These are phyloP conservation scores for Fusarium newnesense DNA, from an alignment of 2,329 filamentous ascomycete species.

Conservation along the genomic window DNA sequence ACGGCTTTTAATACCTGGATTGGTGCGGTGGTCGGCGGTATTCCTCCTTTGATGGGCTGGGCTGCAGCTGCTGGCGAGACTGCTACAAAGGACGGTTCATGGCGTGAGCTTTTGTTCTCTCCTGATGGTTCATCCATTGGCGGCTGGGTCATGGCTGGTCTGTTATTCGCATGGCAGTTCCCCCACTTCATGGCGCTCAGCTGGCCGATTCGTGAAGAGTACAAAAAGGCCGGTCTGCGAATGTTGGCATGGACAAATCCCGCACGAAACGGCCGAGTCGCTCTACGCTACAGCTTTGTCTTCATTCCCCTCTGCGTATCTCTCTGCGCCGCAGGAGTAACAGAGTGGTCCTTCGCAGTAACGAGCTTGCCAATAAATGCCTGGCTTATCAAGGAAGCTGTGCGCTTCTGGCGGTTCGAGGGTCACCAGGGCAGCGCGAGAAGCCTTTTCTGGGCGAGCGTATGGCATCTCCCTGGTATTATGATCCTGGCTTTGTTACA, in stretches of 20 bases:
- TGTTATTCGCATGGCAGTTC: constrained; percentile 97
- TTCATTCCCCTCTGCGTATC: constrained; percentile 89
- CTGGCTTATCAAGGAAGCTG: constrained; percentile 85
- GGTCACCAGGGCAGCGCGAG: constrained; percentile 84
- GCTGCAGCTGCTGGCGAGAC: constrained; percentile 91
- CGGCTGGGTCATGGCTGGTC: constrained; percentile 86
- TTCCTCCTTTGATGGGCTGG: constrained; percentile 98
- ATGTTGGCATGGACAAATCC: constrained; percentile 92
- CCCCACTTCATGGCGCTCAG: constrained; percentile 97
- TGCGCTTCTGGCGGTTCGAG: constrained; percentile 81
- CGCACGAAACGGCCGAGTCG: constrained; percentile 84
- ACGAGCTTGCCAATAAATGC: constrained; percentile 85
- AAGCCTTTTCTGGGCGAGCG: constrained; percentile 94
- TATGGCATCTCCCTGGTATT: constrained; percentile 92
- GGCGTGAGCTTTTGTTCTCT: constrained; percentile 80
- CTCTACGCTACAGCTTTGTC: constrained; percentile 83
- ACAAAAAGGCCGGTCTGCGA: constrained; percentile 74
- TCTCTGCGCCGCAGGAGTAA: constrained; percentile 82
- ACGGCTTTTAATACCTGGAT: constrained; percentile 94
- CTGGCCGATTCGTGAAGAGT: constrained; percentile 90
- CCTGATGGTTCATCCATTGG: constrained; percentile 71
- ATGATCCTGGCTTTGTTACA: constrained; percentile 90
- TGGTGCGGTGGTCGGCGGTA: constrained; percentile 90
- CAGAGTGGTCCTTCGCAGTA: constrained; percentile 84
- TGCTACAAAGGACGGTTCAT: constrained; percentile 78